These are phyloP conservation scores for Leishmania braziliensis DNA, from an alignment of 208 protist genomes.

Conservation along the genomic window DNA sequence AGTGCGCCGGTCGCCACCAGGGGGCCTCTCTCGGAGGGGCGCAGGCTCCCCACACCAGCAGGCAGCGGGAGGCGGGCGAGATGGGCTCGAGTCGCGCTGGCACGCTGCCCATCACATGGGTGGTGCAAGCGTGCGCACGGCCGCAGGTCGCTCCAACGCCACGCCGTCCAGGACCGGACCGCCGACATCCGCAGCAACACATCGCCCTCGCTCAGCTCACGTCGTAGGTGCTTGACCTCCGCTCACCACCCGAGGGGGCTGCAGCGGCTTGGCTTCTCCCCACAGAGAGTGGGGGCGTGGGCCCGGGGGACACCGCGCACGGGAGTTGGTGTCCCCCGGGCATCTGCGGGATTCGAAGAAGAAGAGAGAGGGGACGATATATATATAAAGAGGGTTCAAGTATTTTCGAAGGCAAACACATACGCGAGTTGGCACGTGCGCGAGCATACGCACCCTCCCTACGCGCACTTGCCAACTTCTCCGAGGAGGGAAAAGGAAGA, in stretches of 20 bases:
- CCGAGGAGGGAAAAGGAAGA: background rate
- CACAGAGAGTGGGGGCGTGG: background rate
- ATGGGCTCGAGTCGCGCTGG: background rate
- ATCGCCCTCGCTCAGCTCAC: background rate
- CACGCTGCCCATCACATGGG: background rate
- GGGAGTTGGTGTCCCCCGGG: too few relatives aligned
- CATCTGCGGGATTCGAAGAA: too few relatives aligned
- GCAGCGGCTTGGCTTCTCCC: background rate
- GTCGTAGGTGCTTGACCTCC: background rate
- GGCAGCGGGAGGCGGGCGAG: background rate
- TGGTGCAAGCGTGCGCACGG: background rate
- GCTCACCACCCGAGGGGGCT: too few relatives aligned
- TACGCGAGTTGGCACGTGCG: too few relatives aligned
- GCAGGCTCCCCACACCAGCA: background rate
- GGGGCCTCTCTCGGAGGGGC: background rate
- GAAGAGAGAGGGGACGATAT: too few relatives aligned
- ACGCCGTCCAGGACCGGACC: background rate
- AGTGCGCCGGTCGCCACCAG: background rate
- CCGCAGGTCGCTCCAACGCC: background rate
- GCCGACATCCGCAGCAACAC: background rate
- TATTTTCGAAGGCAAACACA: too few relatives aligned
- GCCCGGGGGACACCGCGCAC: too few relatives aligned
- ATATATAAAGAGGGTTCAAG: too few relatives aligned
- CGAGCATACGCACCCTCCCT: too few relatives aligned
- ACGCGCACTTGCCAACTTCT: background rate